Evolutionary conservation across 2,329 filamentous ascomycete genomes (phyloP).

Genomic region (Pseudohalonectria lignicola): DNA sequence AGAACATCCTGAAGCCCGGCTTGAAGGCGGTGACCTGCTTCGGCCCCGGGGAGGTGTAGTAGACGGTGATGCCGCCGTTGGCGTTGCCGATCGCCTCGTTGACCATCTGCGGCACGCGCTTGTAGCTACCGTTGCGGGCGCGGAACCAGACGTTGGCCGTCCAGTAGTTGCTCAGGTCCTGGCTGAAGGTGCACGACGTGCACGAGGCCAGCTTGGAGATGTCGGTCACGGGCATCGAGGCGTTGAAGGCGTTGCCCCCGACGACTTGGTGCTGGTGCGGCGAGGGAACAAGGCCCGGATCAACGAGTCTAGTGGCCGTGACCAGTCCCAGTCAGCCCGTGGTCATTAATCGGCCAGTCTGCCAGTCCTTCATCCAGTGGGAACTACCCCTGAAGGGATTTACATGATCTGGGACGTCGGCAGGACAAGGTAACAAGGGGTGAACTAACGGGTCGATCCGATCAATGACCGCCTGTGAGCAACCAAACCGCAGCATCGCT

Average conservation of each 20-base stretch:
- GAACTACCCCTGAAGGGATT: no score
- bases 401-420: background rate
- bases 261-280: slow-evolving; percentile 9
- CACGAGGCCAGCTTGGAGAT: slow-evolving; percentile 12
- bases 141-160: slow-evolving; percentile 17
- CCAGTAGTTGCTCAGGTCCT: slow-evolving; percentile 24
- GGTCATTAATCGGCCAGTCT: background rate
- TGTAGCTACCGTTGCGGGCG: slow-evolving; percentile 16
- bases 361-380: slow-evolving; percentile 1
- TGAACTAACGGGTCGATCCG: background rate
- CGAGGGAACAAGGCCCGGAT: slow-evolving; percentile 8
- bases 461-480: slow-evolving; percentile 1
- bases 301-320: slow-evolving; percentile 3
- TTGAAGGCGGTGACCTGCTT: slow-evolving; percentile 24
- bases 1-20: slow-evolving; percentile 28
- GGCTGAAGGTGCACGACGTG: slow-evolving; percentile 17
- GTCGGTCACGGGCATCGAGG: slow-evolving; percentile 13
- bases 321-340: background rate
- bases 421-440: background rate
- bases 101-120: slow-evolving; percentile 21
- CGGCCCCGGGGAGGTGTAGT: slow-evolving; percentile 22
- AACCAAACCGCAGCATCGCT: slow-evolving; percentile 2
- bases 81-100: slow-evolving; percentile 19
- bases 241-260: slow-evolving; percentile 15
- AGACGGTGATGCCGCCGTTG: slow-evolving; percentile 24